Base-by-base conservation (phyloP, 306 rosid species). In the Corylus heterophylla region DNA sequence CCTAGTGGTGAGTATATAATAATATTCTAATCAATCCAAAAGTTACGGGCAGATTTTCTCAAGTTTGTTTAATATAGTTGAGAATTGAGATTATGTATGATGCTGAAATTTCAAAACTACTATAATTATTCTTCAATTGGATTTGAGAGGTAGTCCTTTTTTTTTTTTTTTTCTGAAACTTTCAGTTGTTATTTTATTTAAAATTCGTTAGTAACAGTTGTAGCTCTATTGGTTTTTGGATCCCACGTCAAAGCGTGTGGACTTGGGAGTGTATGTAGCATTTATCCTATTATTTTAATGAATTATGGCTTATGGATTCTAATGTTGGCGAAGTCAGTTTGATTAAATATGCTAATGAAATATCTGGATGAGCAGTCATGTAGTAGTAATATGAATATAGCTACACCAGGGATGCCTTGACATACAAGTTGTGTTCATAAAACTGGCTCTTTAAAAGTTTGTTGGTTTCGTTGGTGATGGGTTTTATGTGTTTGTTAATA, bases 1-100 rank as follows among this genome's bases (percentile, higher is more conserved):
- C 83, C 76, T n/a, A 79, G 68, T 64, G 89, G 97, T 91, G 74
- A 69, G 79, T 71, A 9, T 81, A 68, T 42, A 10, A 59, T n/a
- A 79, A 74, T 54, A 76, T 70, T 80, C 78, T 20, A 70, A 67
- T 9, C 69, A 14, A 12, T n/a, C 29, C 20, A 74, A 54, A 58
- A 74, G 73, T 79, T 25, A 2, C 12, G 48, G 61, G 49, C 72
- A 22, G 37, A 72, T 59, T 80, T 76, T 73, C 54, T 58, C 71
- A 42, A 44, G 76, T 69, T 78, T 51, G 35, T 11, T n/a, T 7
- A 3, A n/a, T 31, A 54, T 54, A 42, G 17, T 68, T 77, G 80
- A 54, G 48, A 67, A 70, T 54, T 54, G 29, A 79, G 59, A 52
- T 31, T 58, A 17, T 37, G 1, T 66, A 17, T 66, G 49, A 66